Evolutionary conservation across 805 yeast genomes (phyloP), one percentile per base, ranked within the genome.

Genomic region (Blastobotrys attinorum): DNA sequence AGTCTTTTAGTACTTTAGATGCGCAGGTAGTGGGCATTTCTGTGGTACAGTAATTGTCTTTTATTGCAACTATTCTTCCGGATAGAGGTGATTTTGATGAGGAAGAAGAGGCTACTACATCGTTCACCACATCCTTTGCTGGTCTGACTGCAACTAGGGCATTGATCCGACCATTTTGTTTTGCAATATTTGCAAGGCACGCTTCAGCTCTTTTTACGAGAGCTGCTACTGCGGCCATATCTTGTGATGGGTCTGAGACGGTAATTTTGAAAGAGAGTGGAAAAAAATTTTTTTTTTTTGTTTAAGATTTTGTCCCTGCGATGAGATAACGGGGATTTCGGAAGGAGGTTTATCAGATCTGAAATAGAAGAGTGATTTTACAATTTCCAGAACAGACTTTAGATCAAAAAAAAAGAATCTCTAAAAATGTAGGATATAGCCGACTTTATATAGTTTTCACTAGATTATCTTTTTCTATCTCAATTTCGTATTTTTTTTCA

Each of bases 11-110:
- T 31, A 83, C 75, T 32, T 64, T 59, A 0, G 97, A 89, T 0
- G 82, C 82, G 54, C 96, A 84, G 0, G 96, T 83, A 0, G 97
- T 85, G 1, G 83, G 76, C 34, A 73, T 71, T 10, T 71, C 72
- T 5, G 58, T 63, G 0, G 96, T 81, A 34, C 77, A 76, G 40
- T 89, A 80, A 58, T 87, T 88, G 63, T 90, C 97, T 56, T 92
- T 94, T 20, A 83, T 64, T 0, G 81, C 83, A 8, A 67, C 62
- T 0, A 64, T 56, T 2, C 59, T 53, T 5, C 67, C 66, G 1
- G 54, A 40, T n/a, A 27, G 43, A 16, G 18, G 29, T 49, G 17
- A 47, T 43, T 13, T 46, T 43, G 21, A 35, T 42, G 25, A 40
- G 32, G 8, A 38, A 40, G 27, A 22, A 16, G 18, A 31, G 11